Evolutionary conservation across 2,329 filamentous ascomycete genomes (phyloP).

Genomic region (Cryphonectria nitschkei): DNA sequence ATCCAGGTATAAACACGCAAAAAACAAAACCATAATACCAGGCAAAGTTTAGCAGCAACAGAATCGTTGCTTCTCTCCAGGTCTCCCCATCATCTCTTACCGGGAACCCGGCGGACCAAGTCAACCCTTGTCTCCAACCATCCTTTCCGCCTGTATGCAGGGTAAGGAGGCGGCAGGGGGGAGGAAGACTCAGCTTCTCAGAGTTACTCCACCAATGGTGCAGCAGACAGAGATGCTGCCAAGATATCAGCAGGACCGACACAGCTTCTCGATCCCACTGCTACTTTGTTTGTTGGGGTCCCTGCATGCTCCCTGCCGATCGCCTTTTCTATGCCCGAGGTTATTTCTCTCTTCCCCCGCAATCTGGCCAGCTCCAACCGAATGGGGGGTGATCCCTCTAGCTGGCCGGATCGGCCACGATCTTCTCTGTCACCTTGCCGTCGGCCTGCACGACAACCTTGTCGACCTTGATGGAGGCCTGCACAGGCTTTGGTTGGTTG

Average conservation of each 20-base stretch:
- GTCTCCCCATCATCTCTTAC: neutral
- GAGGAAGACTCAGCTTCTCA: neutral
- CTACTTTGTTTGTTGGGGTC: neutral
- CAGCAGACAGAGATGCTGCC: neutral
- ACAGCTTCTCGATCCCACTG: neutral
- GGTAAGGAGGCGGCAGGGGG: neutral
- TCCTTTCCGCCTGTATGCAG: neutral
- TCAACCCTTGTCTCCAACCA: neutral
- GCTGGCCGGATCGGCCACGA: slow-evolving; percentile 33
- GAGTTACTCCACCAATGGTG: slow-evolving; percentile 5
- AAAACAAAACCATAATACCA: neutral
- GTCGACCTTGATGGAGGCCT: slow-evolving; percentile 51
- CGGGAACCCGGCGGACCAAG: neutral
- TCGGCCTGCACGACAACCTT: slow-evolving; percentile 51
- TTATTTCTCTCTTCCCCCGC: no score
- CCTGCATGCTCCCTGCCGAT: neutral
- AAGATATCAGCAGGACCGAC: neutral
- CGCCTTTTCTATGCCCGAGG: neutral
- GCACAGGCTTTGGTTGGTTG: slow-evolving; percentile 52
- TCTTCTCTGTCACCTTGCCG: slow-evolving; percentile 51
- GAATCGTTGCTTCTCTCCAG: neutral
- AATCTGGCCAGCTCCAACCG: neutral
- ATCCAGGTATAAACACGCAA: neutral
- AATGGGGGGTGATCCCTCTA: neutral
- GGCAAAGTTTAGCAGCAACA: neutral